Evolutionary conservation across 345 rosid genomes (phyloP).

Genomic region (thale cress (Arabidopsis thaliana)): DNA sequence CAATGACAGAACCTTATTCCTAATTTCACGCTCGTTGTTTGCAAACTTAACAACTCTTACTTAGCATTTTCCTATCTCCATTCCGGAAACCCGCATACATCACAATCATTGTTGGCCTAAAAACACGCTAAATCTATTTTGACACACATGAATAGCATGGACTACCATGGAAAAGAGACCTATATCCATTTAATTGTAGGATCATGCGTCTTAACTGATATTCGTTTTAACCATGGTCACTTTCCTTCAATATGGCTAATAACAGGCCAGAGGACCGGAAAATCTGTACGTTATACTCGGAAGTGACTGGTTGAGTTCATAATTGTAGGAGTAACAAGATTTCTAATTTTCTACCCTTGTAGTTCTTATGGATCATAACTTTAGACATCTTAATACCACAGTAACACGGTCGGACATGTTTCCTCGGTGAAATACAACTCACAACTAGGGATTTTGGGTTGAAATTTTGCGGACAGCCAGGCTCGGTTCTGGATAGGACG

Average conservation of each 20-base stretch:
- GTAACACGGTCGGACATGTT: not conserved
- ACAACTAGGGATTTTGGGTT: not conserved
- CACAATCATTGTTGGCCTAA: conserved; percentile 23
- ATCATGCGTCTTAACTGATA: conserved; percentile 4
- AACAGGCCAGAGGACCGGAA: not conserved
- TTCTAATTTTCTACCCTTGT: not conserved
- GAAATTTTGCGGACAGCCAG: conserved; percentile 4
- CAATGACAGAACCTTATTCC: conserved; percentile 41
- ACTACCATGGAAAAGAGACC: conserved; percentile 4
- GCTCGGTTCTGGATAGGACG: not conserved
- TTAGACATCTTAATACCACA: not conserved
- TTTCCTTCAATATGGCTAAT: conserved; percentile 8
- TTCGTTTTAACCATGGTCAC: not conserved
- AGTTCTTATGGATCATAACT: not conserved
- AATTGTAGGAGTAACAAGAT: not conserved
- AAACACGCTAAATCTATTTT: not conserved
- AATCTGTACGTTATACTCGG: not conserved
- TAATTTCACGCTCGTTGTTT: conserved; percentile 42
- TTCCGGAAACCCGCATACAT: conserved; percentile 6
- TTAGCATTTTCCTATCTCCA: conserved; percentile 6
- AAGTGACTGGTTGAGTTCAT: conserved; percentile 8
- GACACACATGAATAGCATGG: not conserved
- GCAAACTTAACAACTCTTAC: conserved; percentile 10
- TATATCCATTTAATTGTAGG: not conserved
- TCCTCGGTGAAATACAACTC: conserved; percentile 16